Percentiles rank a stretch among this genome's conserved stretches.
These are phyloP conservation scores for Lagenidium giganteum DNA, from an alignment of 352 stramenopile genomes.

Conservation along the genomic window DNA sequence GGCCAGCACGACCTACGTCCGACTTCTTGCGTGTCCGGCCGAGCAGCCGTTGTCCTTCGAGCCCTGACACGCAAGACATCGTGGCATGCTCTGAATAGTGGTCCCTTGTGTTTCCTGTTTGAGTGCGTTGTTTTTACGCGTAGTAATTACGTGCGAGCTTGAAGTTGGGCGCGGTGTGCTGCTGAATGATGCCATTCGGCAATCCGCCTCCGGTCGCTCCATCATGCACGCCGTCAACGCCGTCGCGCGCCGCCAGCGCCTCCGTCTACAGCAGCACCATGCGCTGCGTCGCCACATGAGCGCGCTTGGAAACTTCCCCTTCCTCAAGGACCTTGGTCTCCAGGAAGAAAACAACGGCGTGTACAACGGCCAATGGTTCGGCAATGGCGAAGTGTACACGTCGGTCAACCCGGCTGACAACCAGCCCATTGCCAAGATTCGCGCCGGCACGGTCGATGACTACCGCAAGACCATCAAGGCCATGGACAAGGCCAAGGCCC, in stretches of 20 bases:
- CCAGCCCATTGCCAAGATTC: constrained; percentile 80
- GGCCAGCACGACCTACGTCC: too few relatives aligned
- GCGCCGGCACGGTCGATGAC: constrained; percentile 73
- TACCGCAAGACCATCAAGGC: constrained; percentile 76
- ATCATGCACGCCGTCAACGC: constrained; percentile 6
- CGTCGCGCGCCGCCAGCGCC: not conserved
- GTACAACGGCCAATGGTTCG: constrained; percentile 86
- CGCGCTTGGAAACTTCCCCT: constrained; percentile 54
- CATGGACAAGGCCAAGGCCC: constrained; percentile 80
- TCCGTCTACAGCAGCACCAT: constrained; percentile 16
- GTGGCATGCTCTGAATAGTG: too few relatives aligned
- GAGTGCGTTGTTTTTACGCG: too few relatives aligned
- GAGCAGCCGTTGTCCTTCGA: too few relatives aligned
- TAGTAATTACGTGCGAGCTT: too few relatives aligned
- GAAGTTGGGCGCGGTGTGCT: too few relatives aligned
- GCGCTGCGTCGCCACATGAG: constrained; percentile 30
- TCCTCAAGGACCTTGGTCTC: constrained; percentile 76
- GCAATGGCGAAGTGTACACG: constrained; percentile 74
- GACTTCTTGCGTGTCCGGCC: too few relatives aligned
- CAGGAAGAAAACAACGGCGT: constrained; percentile 81
- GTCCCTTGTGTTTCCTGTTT: too few relatives aligned
- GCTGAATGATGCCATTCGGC: too few relatives aligned
- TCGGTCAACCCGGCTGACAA: constrained; percentile 83
- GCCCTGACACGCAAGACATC: too few relatives aligned
- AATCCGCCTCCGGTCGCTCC: too few relatives aligned